Evolutionary conservation across 805 yeast genomes (phyloP).

Genomic region (Barnettozyma wickerhamii): DNA sequence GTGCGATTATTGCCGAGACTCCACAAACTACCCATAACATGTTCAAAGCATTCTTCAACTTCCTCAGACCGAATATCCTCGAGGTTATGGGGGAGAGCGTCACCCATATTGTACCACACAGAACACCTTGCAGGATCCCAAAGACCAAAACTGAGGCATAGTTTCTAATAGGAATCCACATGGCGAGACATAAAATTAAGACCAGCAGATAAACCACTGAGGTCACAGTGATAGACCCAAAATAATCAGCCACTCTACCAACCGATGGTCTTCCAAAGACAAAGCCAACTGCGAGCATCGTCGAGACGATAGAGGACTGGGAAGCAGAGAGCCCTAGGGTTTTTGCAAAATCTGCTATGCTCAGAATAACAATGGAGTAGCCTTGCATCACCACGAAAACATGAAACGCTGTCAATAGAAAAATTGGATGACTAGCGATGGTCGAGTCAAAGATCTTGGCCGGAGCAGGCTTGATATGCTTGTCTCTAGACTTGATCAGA

Average conservation of each 20-base stretch:
- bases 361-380: constrained; percentile 54
- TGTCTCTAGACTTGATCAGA: constrained; percentile 35
- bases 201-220: constrained; percentile 35
- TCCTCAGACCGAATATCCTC: constrained; percentile 49
- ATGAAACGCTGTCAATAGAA: constrained; percentile 38
- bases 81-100: constrained; percentile 48
- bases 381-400: constrained; percentile 51
- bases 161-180: constrained; percentile 57
- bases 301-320: constrained; percentile 55
- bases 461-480: constrained; percentile 30
- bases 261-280: constrained; percentile 51
- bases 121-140: constrained; percentile 47
- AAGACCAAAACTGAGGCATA: constrained; percentile 51
- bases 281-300: constrained; percentile 57
- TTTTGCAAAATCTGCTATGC: constrained; percentile 54
- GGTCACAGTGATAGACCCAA: constrained; percentile 48
- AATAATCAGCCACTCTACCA: constrained; percentile 46
- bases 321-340: constrained; percentile 52
- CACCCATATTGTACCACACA: constrained; percentile 62
- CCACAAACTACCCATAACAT: constrained; percentile 54
- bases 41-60: constrained; percentile 44
- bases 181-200: constrained; percentile 39
- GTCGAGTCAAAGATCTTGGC: constrained; percentile 37
- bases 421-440: constrained; percentile 36
- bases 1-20: constrained; percentile 47